Evolutionary conservation across 306 rosid species (phyloP), one percentile per base, ranked within the genome.

Genomic region (Prunus campanulata): DNA sequence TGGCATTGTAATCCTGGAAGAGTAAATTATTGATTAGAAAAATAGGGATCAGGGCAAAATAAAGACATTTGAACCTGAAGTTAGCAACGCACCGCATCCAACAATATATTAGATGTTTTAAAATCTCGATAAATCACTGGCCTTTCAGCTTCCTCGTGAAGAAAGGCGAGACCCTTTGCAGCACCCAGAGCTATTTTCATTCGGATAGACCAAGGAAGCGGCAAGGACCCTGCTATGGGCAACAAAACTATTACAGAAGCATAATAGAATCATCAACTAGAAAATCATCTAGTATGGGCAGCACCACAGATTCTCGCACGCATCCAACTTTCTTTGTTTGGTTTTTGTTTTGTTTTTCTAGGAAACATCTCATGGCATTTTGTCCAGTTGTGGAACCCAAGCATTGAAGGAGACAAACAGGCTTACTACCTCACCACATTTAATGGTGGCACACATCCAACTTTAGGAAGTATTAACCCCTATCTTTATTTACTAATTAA

Each of bases 151-250:
- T 92, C 89, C 59, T 90, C 90, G 30, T 92, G 96, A 52, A 92
- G 80, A 83, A 79, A 92, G 13, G 93, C 88, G 66, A 92, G 93
- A 13, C 93, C 93, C 74, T 79, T 85, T 15, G 97, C 97, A 48
- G 89, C 93, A 70, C 86, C 96, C 32, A 88, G 75, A 46, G 81
- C 80, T 35, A 88, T 82, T 78, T 84, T 88, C 84, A 92, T 68
- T 75, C 97, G 81, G 12, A 65, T 22, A 9, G 78, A 5, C 97
- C 97, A 92, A 6, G 92, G 79, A 80, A 92, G 90, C 8, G 74
- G 71, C 74, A 35, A 5, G 39, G 68, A 1, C 72, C 82, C 91
- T 85, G 71, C 24, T 7, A 61, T 63, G 18, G 10, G 71, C 3
- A n/a, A 42, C 9, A 82, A 32, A 46, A 50, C 44, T 44, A 74